Evolutionary conservation across 257 asterid species (phyloP), one percentile per base, ranked within the genome.

Genomic region (Primulina eburnea): DNA sequence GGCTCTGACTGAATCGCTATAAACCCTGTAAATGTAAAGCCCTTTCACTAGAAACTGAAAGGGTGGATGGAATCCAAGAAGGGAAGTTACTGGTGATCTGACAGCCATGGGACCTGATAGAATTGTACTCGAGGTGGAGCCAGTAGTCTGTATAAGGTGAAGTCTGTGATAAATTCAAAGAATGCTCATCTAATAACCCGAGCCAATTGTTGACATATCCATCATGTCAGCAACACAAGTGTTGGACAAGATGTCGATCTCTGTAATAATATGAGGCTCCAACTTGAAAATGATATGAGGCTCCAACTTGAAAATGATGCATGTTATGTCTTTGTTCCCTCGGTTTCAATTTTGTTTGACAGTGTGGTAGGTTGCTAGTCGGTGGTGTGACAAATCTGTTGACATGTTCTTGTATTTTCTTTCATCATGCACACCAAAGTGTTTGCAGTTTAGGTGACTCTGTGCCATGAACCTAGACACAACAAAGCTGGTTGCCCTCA

Each of bases 1-100:
- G 59, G 78, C 68, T 78, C 80, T 55, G 84, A 82, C 52, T 38
- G 55, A 68, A 67, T 56, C 47, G 53, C 47, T 10, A 6, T 35
- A 20, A 17, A 52, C 24, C 66, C 58, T 66, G 71, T 73, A 57
- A 38, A 28, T 61, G 30, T 14, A 18, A 34, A 67, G 26, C 69
- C 43, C n/a, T 67, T 34, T 16, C 20, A 16, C 20, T 50, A 50
- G 21, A 50, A 50, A 50, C 57, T 17, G 20, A 7, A 16, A 21
- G 21, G 57, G 20, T 17, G 4, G 57, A 50, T 50, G 57, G 57
- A 16, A 16, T 50, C 21, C 57, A 50, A 50, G 8, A 50, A 16
- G 21, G 17, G 57, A 50, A 50, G 57, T 50, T 17, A 7, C 57
- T 50, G n/a, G 55, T 50, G 57, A 50, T 50, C 20, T 50, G 57